Conservation (phyloP, 208 protist genomes). For the Lotmaria passim region DNA sequence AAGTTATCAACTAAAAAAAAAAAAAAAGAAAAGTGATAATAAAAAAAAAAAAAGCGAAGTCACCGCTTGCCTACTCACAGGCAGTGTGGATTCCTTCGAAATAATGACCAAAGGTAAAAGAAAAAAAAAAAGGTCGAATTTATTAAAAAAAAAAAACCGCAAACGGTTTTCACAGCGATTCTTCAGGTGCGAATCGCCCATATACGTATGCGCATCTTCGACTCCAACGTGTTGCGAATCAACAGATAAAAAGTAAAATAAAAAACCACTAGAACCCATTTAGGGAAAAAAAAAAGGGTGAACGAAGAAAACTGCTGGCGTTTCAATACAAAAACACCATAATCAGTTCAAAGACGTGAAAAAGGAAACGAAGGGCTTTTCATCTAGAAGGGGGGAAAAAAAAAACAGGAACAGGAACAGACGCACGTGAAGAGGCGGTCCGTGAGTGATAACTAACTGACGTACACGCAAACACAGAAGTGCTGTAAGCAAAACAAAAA, state of each 20-base stretch:
- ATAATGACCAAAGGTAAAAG: background rate
- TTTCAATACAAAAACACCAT: no score
- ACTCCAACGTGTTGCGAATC: no score
- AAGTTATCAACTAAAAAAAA: background rate
- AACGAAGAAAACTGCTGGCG: no score
- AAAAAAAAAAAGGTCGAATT: background rate
- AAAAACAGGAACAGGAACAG: background rate
- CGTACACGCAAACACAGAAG: no score
- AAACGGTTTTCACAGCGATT: no score
- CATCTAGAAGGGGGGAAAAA: background rate
- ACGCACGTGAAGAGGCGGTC: no score
- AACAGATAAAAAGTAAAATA: background rate
- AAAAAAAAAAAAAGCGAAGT: background rate
- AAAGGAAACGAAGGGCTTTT: no score
- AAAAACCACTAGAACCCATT: background rate
- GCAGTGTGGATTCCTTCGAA: background rate
- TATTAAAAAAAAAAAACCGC: background rate
- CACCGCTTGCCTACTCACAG: background rate
- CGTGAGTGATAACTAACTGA: no score
- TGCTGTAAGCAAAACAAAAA: no score
- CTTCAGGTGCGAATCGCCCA: no score
- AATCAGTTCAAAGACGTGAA: no score
- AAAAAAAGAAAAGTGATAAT: background rate
- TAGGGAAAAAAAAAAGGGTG: background rate
- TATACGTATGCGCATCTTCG: no score